Percentiles rank a stretch among this genome's conserved stretches.
These are phyloP conservation scores for Amniculicola lignicola DNA, from an alignment of 495 filamentous ascomycete genomes.

Conservation along the genomic window DNA sequence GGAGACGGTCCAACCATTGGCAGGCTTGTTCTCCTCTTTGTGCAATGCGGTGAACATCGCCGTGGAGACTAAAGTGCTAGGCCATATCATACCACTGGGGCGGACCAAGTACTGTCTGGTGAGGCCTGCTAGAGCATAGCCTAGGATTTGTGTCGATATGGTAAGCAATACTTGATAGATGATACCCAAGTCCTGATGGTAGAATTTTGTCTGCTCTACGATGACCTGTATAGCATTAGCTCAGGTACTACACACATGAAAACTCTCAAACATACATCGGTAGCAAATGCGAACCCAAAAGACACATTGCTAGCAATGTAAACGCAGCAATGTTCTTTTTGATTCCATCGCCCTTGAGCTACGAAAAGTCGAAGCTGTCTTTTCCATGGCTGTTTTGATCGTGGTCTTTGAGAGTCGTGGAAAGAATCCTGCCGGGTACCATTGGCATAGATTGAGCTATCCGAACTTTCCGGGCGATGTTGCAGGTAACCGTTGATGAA, in stretches of 20 bases:
- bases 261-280: constrained; percentile 52
- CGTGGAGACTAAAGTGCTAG: constrained; percentile 79
- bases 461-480: too few species aligned
- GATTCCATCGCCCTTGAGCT: constrained; percentile 77
- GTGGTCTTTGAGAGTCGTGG: background rate
- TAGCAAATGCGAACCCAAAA: constrained; percentile 85
- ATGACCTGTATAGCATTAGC: constrained; percentile 54
- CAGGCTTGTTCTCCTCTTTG: constrained; percentile 72
- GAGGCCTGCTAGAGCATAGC: constrained; percentile 78
- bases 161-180: constrained; percentile 77
- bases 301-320: constrained; percentile 88
- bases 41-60: constrained; percentile 85
- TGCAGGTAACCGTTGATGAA: constrained; percentile 52
- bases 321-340: constrained; percentile 82
- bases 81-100: constrained; percentile 90
- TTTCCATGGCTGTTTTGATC: constrained; percentile 30
- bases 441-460: background rate
- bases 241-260: background rate
- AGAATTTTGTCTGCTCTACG: constrained; percentile 83
- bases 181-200: constrained; percentile 70
- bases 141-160: constrained; percentile 78
- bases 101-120: constrained; percentile 75
- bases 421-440: constrained; percentile 6
- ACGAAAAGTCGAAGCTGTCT: constrained; percentile 64
- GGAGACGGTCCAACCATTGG: constrained; percentile 80